Base-by-base conservation (phyloP, 2,329 filamentous ascomycete genomes). In the Scedosporium minutisporum region DNA sequence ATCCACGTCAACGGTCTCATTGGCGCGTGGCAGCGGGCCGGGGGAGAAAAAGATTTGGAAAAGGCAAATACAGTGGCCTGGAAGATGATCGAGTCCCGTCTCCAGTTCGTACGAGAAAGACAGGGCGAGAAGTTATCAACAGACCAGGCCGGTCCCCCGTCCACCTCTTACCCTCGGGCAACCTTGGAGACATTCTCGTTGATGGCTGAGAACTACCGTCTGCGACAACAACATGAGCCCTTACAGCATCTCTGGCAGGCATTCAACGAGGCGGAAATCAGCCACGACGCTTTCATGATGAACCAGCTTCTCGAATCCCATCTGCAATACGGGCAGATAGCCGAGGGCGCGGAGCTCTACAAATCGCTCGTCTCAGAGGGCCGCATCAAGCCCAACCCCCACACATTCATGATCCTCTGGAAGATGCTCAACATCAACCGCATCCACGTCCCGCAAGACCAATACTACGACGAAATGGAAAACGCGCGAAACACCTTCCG, bases 1-100 rank as follows among this genome's bases (percentile, higher is more conserved):
- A 87, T 89, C 60, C 90, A 96, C 66, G 79, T 95, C 63, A 96
- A 96, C 69, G 89, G 90, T 6, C 79, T 96, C 21, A 84, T 96
- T 62, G 89, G 87, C 7, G 90, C 88, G 1, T 92, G 89, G 82
- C 78, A 95, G 60, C 83, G 91, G 57, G 81, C 84, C 5, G 83
- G 83, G 23, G 82, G 76, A 6, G 76, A 77, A 1, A 75, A 76
- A 23, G 77, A 86, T 62, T 74, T 83, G 61, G 75, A 82, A 59
- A 83, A 82, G 68, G 90, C 88, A 2, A 88, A 92, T 68, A 73
- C 78, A 44, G 77, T 91, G 61, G 90, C 83, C 2, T 92, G 89
- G 89, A 78, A 82, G 62, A 93, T 95, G 90, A 86, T 95, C 65
- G 80, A 85, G 60, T 77, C 84, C 33, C 84, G 89, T 33, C 78